A percentile compares a stretch with the other conserved stretches of the same genome.
phyloP scores from a whole-genome alignment of 768 basidiomycete genomes.

The Pleurotus sapidus region DNA sequence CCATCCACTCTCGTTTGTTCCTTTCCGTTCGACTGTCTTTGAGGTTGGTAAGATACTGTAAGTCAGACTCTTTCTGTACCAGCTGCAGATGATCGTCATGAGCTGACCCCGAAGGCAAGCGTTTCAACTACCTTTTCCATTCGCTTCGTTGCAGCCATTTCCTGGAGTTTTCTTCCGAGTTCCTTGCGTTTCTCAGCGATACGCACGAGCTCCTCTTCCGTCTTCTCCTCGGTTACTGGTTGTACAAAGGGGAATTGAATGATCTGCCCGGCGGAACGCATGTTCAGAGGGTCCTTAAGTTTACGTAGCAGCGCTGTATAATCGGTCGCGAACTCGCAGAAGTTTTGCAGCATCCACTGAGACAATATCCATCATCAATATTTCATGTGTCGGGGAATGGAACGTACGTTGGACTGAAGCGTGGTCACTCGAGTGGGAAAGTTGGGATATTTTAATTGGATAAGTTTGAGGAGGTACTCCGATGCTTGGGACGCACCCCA shows the following conservation, averaged over 20 bases:
- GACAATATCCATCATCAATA: background rate
- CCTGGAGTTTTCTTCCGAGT: conserved; percentile 85
- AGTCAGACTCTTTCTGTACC: conserved; percentile 70
- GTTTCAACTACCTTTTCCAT: conserved; percentile 68
- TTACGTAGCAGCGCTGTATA: conserved; percentile 66
- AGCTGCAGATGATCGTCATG: conserved; percentile 39
- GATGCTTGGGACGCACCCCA: conserved; percentile 92
- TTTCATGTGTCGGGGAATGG: background rate
- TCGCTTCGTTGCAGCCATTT: conserved; percentile 82
- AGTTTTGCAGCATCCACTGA: conserved; percentile 89
- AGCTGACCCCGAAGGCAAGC: background rate
- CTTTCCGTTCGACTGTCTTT: conserved; percentile 58
- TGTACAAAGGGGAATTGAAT: conserved; percentile 86
- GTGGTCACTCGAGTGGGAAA: conserved; percentile 85
- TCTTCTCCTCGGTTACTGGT: conserved; percentile 73
- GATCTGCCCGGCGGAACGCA: conserved; percentile 67
- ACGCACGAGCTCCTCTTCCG: conserved; percentile 83
- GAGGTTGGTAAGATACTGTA: conserved; percentile 62
- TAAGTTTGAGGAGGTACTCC: conserved; percentile 89
- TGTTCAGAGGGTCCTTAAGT: conserved; percentile 61
- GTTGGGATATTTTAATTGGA: conserved; percentile 92
- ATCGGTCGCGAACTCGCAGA: conserved; percentile 80
- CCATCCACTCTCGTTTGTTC: conserved; percentile 76
- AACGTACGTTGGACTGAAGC: conserved; percentile 70
- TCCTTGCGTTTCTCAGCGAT: conserved; percentile 80